phyloP scores from a whole-genome alignment of 192 early-diverging fungal genomes.

The Coemansia sp. region DNA sequence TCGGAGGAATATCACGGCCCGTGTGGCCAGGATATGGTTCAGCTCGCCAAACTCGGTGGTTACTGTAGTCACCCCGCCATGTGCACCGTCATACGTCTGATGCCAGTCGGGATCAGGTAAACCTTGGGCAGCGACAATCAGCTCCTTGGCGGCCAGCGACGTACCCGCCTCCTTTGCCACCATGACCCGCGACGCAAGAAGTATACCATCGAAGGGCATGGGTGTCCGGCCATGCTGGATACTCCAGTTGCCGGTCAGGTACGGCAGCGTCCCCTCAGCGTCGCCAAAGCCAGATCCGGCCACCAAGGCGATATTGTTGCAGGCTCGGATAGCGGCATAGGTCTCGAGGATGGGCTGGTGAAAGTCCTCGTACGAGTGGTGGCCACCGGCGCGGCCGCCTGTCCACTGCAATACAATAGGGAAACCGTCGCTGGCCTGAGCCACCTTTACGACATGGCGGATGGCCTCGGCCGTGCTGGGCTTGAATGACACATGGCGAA shows the following conservation, averaged over 20 bases:
- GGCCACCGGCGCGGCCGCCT: constrained; percentile 90
- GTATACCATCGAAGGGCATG: constrained; percentile 93
- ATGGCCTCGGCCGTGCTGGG: constrained; percentile 73
- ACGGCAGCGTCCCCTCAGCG: constrained; percentile 75
- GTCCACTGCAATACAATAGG: constrained; percentile 94
- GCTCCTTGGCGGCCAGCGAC: constrained; percentile 1
- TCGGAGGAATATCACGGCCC: constrained; percentile 70
- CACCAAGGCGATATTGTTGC: constrained; percentile 75
- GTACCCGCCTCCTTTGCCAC: constrained; percentile 74
- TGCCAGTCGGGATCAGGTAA: constrained; percentile 77
- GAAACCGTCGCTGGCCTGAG: constrained; percentile 73
- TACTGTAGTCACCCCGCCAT: constrained; percentile 80
- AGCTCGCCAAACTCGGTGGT: constrained; percentile 89
- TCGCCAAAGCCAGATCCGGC: constrained; percentile 90
- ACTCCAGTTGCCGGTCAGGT: constrained; percentile 90
- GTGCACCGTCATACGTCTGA: constrained; percentile 67
- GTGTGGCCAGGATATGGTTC: constrained; percentile 86
- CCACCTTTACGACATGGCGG: constrained; percentile 78
- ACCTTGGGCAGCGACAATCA: constrained; percentile 70
- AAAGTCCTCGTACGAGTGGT: constrained; percentile 94
- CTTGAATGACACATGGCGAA: constrained; percentile 80
- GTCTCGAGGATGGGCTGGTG: constrained; percentile 76
- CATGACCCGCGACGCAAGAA: constrained; percentile 92
- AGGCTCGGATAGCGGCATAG: constrained; percentile 63
- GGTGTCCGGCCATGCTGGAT: constrained; percentile 66